Evolutionary conservation across 164 flowering plant species (phyloP).

Genomic region (Stephania cephalantha): DNA sequence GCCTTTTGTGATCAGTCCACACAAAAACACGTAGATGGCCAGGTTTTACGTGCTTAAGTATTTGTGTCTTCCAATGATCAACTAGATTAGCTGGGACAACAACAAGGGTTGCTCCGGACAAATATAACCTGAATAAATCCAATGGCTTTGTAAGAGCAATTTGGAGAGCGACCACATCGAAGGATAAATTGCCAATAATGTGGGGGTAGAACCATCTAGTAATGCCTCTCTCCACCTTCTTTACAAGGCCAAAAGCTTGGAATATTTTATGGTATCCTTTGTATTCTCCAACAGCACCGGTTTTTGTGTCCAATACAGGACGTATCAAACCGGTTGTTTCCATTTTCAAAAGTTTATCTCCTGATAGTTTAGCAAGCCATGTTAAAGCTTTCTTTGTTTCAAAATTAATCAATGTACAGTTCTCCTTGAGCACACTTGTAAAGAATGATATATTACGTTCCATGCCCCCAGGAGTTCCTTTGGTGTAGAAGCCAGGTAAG

Average conservation of each 20-base stretch:
- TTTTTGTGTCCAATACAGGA: conserved; percentile 37
- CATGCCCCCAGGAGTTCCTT: conserved; percentile 54
- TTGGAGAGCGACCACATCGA: conserved; percentile 73
- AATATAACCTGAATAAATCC: conserved; percentile 61
- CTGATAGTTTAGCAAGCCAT: conserved; percentile 74
- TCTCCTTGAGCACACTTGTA: conserved; percentile 68
- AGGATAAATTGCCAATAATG: conserved; percentile 47
- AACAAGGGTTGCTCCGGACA: conserved; percentile 82
- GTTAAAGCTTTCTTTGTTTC: conserved; percentile 61
- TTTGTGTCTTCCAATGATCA: conserved; percentile 91
- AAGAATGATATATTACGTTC: conserved; percentile 73
- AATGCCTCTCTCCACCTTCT: conserved; percentile 42
- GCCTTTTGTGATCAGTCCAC: conserved; percentile 73
- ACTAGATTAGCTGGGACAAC: conserved; percentile 93
- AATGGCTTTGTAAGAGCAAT: conserved; percentile 73
- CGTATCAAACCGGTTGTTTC: conserved; percentile 64
- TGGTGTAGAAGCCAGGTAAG: conserved; percentile 67
- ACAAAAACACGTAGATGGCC: conserved; percentile 63
- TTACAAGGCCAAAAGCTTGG: conserved; percentile 75
- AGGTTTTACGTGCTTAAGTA: conserved; percentile 65
- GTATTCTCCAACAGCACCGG: conserved; percentile 28
- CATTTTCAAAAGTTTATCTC: conserved; percentile 61
- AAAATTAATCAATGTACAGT: conserved; percentile 39
- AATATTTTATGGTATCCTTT: conserved; percentile 56
- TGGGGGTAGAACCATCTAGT: conserved; percentile 73